These are phyloP conservation scores for Achaetomium macrosporum DNA, from an alignment of 2,329 filamentous ascomycete species.

Conservation along the genomic window DNA sequence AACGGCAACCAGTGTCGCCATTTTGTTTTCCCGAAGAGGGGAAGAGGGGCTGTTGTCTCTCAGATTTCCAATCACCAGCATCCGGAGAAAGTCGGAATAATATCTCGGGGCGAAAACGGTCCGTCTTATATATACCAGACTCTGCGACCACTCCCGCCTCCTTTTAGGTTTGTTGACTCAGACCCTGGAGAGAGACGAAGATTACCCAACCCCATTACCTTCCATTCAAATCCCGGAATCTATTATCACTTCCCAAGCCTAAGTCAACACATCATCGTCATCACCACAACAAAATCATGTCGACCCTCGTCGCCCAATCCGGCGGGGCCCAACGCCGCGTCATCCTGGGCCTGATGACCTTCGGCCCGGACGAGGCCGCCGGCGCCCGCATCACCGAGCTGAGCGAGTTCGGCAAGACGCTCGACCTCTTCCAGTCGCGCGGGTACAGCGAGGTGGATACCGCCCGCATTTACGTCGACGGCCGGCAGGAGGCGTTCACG, in stretches of 20 bases:
- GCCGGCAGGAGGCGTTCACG: constrained; percentile 65
- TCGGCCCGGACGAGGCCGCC: constrained; percentile 49
- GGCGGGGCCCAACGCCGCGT: constrained; percentile 31
- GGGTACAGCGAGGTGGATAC: constrained; percentile 72
- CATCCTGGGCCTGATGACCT: constrained; percentile 69
- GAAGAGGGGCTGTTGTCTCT: neutral
- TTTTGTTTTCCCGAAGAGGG: neutral
- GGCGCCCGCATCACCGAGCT: constrained; percentile 58
- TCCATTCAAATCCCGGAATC: no score
- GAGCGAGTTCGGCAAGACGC: constrained; percentile 55
- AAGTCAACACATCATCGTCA: no score
- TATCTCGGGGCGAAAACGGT: no score
- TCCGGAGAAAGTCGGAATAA: no score
- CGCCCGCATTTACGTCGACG: constrained; percentile 60
- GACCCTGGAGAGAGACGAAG: no score
- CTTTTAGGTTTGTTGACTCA: no score
- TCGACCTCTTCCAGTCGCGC: constrained; percentile 60
- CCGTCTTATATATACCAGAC: no score
- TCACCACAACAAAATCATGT: constrained; percentile 6
- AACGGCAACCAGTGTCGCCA: neutral
- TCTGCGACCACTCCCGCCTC: no score
- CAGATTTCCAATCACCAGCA: no score
- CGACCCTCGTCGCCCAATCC: constrained; percentile 21
- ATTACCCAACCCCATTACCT: no score
- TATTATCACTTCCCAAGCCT: no score